phyloP scores from a whole-genome alignment of 352 stramenopile species.

The Blastocystis sp. region DNA sequence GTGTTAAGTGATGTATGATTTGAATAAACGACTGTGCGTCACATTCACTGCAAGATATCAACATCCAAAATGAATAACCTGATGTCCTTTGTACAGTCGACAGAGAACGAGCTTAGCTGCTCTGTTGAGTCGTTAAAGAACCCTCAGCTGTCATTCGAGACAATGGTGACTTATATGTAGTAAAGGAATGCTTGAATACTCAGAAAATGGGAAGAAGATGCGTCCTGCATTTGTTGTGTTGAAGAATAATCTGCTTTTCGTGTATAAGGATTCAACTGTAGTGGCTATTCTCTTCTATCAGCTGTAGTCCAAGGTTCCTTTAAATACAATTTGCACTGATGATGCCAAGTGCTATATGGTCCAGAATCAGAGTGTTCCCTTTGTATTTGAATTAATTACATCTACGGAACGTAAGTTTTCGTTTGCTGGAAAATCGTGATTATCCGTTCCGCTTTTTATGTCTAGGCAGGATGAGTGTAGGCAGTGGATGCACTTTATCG shows the following conservation, averaged over 20 bases:
- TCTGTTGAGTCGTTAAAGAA: background rate
- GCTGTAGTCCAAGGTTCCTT: background rate
- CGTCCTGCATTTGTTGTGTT: background rate
- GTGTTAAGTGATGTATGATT: background rate
- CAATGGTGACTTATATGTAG: background rate
- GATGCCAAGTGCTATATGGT: background rate
- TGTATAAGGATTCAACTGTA: slow-evolving; percentile 1
- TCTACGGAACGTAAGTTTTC: background rate
- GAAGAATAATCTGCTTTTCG: slow-evolving; percentile 25
- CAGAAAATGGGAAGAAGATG: slow-evolving; percentile 33
- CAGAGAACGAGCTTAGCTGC: slow-evolving; percentile 11
- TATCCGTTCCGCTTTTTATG: background rate
- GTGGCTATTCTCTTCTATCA: background rate
- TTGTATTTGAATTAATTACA: background rate
- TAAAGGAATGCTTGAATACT: background rate
- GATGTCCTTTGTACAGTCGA: slow-evolving; percentile 5
- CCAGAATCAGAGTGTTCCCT: background rate
- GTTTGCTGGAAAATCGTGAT: background rate
- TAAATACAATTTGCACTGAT: slow-evolving; percentile 16
- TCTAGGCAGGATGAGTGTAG: background rate
- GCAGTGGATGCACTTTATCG: background rate
- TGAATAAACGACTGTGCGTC: background rate
- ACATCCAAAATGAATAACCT: background rate
- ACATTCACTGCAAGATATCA: background rate
- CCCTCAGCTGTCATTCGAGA: background rate